These are phyloP conservation scores for Verticillium isaacii DNA, from an alignment of 2,329 filamentous ascomycete genomes.

Conservation along the genomic window DNA sequence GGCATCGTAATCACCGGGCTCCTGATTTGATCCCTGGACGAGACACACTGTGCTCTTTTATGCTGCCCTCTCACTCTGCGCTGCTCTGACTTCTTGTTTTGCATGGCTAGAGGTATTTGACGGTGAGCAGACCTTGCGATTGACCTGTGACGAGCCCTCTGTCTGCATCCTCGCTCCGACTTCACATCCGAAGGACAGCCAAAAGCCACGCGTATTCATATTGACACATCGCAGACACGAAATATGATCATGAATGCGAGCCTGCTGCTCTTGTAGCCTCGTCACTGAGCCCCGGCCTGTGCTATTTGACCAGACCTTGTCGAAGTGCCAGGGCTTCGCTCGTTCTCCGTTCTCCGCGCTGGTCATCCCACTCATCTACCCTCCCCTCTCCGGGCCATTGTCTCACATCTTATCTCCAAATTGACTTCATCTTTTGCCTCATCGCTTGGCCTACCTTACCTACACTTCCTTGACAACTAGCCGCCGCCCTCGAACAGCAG, in stretches of 20 bases:
- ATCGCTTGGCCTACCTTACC: neutral
- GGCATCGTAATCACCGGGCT: slow-evolving; percentile 1
- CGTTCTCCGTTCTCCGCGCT: neutral
- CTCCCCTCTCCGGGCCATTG: neutral
- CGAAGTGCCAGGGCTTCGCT: neutral
- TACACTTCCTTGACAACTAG: neutral
- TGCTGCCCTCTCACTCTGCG: neutral
- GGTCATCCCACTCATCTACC: neutral
- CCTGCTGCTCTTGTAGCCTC: neutral
- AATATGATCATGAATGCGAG: neutral
- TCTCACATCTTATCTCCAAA: neutral
- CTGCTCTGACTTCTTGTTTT: neutral
- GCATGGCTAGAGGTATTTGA: neutral
- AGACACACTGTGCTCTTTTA: neutral
- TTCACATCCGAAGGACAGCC: neutral
- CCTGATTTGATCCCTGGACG: neutral
- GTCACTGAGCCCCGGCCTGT: neutral
- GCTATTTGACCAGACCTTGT: neutral
- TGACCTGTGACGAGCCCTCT: no score
- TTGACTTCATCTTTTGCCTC: neutral
- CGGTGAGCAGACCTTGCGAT: neutral
- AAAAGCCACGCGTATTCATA: neutral
- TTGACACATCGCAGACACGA: neutral
- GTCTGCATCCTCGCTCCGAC: neutral
- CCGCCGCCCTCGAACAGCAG: neutral